Conservation (phyloP, 495 filamentous ascomycete species). For the Neurospora hispaniola region DNA sequence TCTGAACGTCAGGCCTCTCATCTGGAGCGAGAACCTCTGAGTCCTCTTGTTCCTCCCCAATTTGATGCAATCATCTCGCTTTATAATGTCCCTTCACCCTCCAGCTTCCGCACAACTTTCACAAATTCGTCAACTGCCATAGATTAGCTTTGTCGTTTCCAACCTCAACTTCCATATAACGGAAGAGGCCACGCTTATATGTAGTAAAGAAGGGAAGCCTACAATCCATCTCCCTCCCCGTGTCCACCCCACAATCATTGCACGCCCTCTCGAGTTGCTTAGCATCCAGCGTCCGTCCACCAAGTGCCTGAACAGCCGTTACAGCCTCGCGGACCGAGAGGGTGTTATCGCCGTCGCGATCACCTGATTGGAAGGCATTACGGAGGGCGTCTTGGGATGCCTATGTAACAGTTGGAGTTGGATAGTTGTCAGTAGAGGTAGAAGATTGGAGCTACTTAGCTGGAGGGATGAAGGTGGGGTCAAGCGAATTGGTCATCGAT, state of each 20-base stretch:
- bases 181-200: background rate
- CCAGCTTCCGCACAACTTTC: conserved; percentile 2
- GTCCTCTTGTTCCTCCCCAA: background rate
- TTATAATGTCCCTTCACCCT: background rate
- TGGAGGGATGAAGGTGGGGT: background rate
- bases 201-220: background rate
- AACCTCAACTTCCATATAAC: background rate
- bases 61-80: background rate
- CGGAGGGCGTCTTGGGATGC: conserved; percentile 8
- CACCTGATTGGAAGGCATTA: conserved; percentile 9
- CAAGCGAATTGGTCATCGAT: background rate
- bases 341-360: conserved; percentile 11
- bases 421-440: background rate
- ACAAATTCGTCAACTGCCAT: conserved; percentile 6
- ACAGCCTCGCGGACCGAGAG: conserved; percentile 11
- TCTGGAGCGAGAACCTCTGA: background rate
- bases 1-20: no score
- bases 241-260: conserved; percentile 4
- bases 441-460: background rate
- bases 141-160: background rate
- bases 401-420: background rate
- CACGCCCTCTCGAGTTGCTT: conserved; percentile 5
- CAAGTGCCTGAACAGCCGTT: conserved; percentile 7
- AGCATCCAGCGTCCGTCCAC: conserved; percentile 4
- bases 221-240: conserved; percentile 12